Conservation (phyloP, 345 rosid genomes). For the Dipteronia dyeriana region DNA sequence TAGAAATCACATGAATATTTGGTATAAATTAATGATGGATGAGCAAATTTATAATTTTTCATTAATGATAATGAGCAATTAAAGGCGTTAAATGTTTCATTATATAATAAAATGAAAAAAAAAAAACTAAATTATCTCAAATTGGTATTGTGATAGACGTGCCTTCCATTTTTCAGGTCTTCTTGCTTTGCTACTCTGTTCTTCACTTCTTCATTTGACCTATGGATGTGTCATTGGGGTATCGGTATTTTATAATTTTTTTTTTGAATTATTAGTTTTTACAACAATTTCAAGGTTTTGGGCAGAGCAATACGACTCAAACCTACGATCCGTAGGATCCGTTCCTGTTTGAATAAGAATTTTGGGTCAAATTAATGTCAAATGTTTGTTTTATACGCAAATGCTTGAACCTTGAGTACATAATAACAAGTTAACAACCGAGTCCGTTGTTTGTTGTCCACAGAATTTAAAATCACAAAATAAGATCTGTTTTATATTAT, state of each 20-base stretch:
- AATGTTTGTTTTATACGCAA: slow-evolving; percentile 4
- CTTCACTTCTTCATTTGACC: slow-evolving; percentile 9
- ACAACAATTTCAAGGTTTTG: too few relatives aligned
- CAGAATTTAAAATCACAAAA: background rate
- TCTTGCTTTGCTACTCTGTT: slow-evolving; percentile 6
- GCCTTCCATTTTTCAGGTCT: slow-evolving; percentile 35
- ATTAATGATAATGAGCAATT: background rate
- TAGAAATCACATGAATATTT: slow-evolving; percentile 3
- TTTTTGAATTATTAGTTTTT: too few relatives aligned
- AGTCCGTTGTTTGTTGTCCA: background rate
- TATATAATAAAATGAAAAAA: too few relatives aligned
- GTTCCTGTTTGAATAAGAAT: background rate
- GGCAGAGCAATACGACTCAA: too few relatives aligned
- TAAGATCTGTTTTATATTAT: background rate
- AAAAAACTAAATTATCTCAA: background rate
- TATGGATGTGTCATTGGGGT: background rate
- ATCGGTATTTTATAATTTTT: background rate
- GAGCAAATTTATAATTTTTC: slow-evolving; percentile 5
- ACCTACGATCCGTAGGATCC: too few relatives aligned
- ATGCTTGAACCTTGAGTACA: slow-evolving; percentile 1
- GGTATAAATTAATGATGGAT: background rate
- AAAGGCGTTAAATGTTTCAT: background rate
- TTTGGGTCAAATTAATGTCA: slow-evolving; percentile 20
- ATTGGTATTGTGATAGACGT: slow-evolving; percentile 38
- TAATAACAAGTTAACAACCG: background rate